Evolutionary conservation across 73 alveolate species (phyloP), one percentile per base, ranked within the genome.

Genomic region (Effrenium voratum): DNA sequence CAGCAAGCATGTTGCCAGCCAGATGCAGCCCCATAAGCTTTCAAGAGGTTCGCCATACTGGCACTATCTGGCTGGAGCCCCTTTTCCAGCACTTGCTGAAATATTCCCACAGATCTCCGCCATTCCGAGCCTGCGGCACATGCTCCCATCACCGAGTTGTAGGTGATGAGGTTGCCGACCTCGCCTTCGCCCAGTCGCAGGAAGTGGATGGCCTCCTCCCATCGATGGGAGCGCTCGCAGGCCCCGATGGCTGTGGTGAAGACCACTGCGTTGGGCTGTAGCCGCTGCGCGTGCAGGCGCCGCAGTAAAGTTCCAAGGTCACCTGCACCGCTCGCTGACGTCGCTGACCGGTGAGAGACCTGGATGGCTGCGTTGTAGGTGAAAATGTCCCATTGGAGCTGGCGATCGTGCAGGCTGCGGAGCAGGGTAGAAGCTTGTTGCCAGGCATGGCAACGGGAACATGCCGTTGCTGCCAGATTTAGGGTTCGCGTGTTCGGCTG

Each of bases 31-130:
- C 19, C n/a, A 73, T n/a, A 82, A 19, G 92, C 92, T n/a, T 82
- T 82, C 76, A 82, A 22, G 92, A 82, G 50, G n/a, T 82, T 82
- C 40, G 92, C 60, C 73, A 82, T 47, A 60, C 92, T 82, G n/a
- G 92, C 92, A 1, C 50, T 73, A 50, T 82, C 92, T 2, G 92
- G n/a, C n/a, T n/a, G n/a, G 19, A 28, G 10, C 19, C 68, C 38
- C 5, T 45, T 6, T 44, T 19, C 10, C 92, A 44, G 49, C 38
- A 60, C 49, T 22, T 82, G 75, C 73, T 50, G 36, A 50, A 82
- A 82, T 16, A 82, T 50, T 28, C 38, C 12, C 52, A 82, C 72
- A 4, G 75, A 28, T 34, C 49, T 50, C 10, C 24, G 50, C 92
- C 92, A 82, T 1, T 72, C 92, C 38, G 26, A 12, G 19, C 92